Conservation (phyloP, 495 filamentous ascomycete species). For the Aspergillus carlsbadensis region DNA sequence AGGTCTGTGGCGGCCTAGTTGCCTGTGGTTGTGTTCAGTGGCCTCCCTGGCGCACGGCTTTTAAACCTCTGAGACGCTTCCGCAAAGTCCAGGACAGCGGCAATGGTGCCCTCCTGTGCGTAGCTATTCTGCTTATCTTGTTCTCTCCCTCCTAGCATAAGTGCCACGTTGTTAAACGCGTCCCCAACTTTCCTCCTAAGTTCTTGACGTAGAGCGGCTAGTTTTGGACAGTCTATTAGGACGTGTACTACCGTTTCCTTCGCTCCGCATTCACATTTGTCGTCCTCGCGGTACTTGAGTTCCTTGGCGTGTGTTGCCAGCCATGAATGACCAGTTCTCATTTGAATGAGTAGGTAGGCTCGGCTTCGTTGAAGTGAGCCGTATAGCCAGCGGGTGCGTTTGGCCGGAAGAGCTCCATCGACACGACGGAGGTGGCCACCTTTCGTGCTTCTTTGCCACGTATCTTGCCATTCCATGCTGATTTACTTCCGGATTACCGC, state of each 20-base stretch:
- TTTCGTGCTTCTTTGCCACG: neutral
- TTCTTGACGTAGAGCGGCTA: slow-evolving; percentile 11
- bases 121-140: neutral
- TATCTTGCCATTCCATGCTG: slow-evolving; percentile 8
- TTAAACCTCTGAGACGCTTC: neutral
- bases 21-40: neutral
- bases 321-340: slow-evolving; percentile 17
- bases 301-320: slow-evolving; percentile 7
- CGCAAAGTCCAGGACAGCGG: neutral
- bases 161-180: neutral
- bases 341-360: slow-evolving; percentile 15
- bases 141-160: neutral
- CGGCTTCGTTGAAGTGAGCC: neutral
- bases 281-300: slow-evolving; percentile 5
- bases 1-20: neutral
- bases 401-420: slow-evolving; percentile 9
- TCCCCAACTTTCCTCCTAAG: slow-evolving; percentile 13
- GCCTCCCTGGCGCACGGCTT: neutral
- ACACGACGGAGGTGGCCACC: slow-evolving; percentile 13
- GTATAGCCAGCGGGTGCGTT: slow-evolving; percentile 6
- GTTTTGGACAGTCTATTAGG: slow-evolving; percentile 4
- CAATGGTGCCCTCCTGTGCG: neutral
- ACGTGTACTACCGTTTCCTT: slow-evolving; percentile 6
- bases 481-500: slow-evolving; percentile 10
- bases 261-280: slow-evolving; percentile 16